Percentiles rank a stretch among this genome's conserved stretches.
Evolutionary conservation across 805 yeast species (phyloP).

Genomic region (Brettanomyces nanus): DNA sequence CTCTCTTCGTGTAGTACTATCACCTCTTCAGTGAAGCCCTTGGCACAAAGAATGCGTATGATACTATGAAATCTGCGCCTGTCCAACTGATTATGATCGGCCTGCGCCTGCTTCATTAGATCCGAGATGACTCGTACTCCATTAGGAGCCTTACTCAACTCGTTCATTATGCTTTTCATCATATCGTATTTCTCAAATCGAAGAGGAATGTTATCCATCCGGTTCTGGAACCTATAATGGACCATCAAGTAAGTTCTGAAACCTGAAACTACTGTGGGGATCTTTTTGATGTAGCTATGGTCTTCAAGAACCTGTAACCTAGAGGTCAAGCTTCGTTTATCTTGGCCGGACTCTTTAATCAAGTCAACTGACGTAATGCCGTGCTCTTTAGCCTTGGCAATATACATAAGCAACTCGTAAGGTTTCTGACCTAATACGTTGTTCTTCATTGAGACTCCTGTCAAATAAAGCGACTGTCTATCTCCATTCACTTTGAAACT

Average conservation of each 20-base stretch:
- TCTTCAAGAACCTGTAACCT: constrained; percentile 49
- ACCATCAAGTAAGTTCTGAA: constrained; percentile 47
- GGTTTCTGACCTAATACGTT: constrained; percentile 48
- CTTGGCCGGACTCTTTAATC: constrained; percentile 54
- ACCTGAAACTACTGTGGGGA: constrained; percentile 30
- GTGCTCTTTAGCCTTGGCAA: constrained; percentile 44
- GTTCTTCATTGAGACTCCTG: constrained; percentile 47
- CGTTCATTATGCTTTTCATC: constrained; percentile 32
- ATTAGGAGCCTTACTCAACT: constrained; percentile 50
- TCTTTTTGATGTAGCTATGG: constrained; percentile 38
- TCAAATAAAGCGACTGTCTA: constrained; percentile 47
- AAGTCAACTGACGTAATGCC: constrained; percentile 58
- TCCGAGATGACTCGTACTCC: constrained; percentile 54
- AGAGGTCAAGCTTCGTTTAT: constrained; percentile 59
- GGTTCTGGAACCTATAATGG: constrained; percentile 34
- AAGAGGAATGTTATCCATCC: constrained; percentile 1
- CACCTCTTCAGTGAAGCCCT: constrained; percentile 14
- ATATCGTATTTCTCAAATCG: constrained; percentile 13
- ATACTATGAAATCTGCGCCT: constrained; percentile 33
- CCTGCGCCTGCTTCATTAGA: constrained; percentile 48
- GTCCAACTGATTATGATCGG: constrained; percentile 31
- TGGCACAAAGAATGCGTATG: constrained; percentile 40
- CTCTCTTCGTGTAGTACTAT: constrained; percentile 19
- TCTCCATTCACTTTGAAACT: constrained; percentile 39
- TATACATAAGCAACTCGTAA: constrained; percentile 46